Evolutionary conservation across 192 early-diverging fungal species (phyloP).

Genomic region (Gigaspora rosea): DNA sequence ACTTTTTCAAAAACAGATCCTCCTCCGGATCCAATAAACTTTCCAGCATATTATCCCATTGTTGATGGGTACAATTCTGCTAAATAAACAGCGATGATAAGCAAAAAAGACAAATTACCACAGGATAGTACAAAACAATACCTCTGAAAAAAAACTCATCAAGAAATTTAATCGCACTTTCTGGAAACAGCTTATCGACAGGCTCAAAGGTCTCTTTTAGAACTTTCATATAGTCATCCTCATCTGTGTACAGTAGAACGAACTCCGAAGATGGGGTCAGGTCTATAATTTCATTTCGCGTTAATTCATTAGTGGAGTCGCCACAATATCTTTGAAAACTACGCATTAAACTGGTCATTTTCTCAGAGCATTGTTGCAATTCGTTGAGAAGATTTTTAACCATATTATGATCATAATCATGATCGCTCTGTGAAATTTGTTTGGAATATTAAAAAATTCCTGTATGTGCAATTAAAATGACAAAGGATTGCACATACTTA

Average conservation of each 20-base stretch:
- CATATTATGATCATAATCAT: too few species aligned
- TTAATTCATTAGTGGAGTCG: constrained; percentile 15
- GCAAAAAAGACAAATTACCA: constrained; percentile 17
- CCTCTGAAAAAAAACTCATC: constrained; percentile 27
- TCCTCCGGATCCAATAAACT: constrained; percentile 13
- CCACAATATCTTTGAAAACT: constrained; percentile 20
- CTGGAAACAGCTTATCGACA: constrained; percentile 21
- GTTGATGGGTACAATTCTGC: constrained; percentile 14
- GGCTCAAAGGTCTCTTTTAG: constrained; percentile 28
- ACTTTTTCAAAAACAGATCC: constrained; percentile 22
- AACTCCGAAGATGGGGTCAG: constrained; percentile 22
- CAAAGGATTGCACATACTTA: too few species aligned
- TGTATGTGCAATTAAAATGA: too few species aligned
- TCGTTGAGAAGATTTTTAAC: constrained; percentile 30
- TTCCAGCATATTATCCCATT: constrained; percentile 17
- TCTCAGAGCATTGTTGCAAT: background rate
- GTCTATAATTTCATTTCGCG: constrained; percentile 22
- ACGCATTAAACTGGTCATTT: background rate
- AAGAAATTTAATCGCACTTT: constrained; percentile 13
- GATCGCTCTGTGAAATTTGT: constrained; percentile 26
- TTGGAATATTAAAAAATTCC: too few species aligned
- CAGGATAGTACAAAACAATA: constrained; percentile 22
- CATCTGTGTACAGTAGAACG: constrained; percentile 8
- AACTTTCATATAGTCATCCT: constrained; percentile 30
- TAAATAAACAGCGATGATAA: constrained; percentile 10